Base-by-base conservation (phyloP, 805 yeast species). In the Saturnispora diversa region DNA sequence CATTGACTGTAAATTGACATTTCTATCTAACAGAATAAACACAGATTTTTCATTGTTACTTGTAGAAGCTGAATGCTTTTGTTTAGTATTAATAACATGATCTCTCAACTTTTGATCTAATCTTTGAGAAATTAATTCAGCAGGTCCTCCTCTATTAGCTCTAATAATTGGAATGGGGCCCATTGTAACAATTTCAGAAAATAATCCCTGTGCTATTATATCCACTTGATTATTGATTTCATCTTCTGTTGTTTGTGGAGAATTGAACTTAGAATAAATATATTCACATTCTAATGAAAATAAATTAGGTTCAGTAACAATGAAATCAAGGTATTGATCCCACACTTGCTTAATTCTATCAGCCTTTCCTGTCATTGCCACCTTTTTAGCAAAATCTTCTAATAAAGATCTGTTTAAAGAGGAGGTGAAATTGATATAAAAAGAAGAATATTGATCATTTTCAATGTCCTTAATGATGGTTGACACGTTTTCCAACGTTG, bases 141-240 rank as follows among this genome's bases (percentile, higher is more conserved):
- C 97, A 0, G 99, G 94, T 1, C 96, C 96, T 36, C 94, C 94
- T 31, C 80, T 69, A 33, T 92, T 88, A 39, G 95, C 81, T 53
- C 99, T 74, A 46, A 92, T 85, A 37, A 92, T 77, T 1, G 99
- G 99, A 24, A 92, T 75, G 7, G 78, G 70, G 11, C 81, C 84
- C 56, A 77, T 66, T 9, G 95, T 85, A 50, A 87, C 72, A 8
- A 92, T 71, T 10, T 84, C 69, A 35, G 90, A 80, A 55, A 85
- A 83, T 35, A 92, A 62, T 0, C 97, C 97, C 48, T 69, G 73
- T 15, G 95, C 85, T 27, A 90, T 77, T 22, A 64, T 58, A 47
- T 78, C 83, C 13, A 94, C 86, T 19, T 80, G 58, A 5, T 52
- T 43, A 47, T 80, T 83, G 53, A 92, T 86, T 16, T 71, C 72